Evolutionary conservation across 2,329 filamentous ascomycete species (phyloP), one percentile per base, ranked within the genome.

Genomic region (Fusarium sp.): DNA sequence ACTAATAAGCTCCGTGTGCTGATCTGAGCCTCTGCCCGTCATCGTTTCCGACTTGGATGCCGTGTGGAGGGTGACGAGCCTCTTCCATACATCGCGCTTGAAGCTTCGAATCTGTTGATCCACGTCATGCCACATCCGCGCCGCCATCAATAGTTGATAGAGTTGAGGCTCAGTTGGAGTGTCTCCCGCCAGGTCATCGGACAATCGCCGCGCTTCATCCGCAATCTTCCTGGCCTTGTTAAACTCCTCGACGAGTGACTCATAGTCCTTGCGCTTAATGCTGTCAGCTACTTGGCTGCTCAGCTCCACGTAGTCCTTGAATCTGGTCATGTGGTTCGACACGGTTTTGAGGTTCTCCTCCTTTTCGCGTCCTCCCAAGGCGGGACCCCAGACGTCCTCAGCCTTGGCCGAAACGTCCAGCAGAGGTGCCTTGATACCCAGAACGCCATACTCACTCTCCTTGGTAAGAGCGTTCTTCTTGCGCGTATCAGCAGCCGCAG

Each of bases 301-400:
- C 56, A 96, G 85, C 74, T 96, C 93, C 70, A 97, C 91, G 53
- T 96, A 89, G 33, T 91, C 90, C 65, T 90, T 91, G 77, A 96
- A 92, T 67, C 89, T 89, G 67, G 96, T 91, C 51, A 99, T 85
- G 13, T 91, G 89, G 8, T 86, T 86, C 20, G 93, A 85, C 8
- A 97, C 88, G 0, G 88, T 86, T 78, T 94, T 96, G 60, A 99
- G 84, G 67, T 90, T 90, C 76, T 94, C 92, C 75, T 98, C 96
- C 76, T 95, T 93, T 74, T 98, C 94, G 27, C 93, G 89, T 4
- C 96, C 96, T 53, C 93, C 93, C 36, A 99, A 81, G 1, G 96
- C 95, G 2, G 96, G 96, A 0, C 96, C 96, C 94, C 96, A 99
- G 8, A 99, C 92, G 75, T 99, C 96, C 79, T 98, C 93, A 0